Percentiles rank a stretch among this genome's conserved stretches.
phyloP scores from a whole-genome alignment of 2,329 filamentous ascomycete genomes.

The Cercospora zeae-maydis region DNA sequence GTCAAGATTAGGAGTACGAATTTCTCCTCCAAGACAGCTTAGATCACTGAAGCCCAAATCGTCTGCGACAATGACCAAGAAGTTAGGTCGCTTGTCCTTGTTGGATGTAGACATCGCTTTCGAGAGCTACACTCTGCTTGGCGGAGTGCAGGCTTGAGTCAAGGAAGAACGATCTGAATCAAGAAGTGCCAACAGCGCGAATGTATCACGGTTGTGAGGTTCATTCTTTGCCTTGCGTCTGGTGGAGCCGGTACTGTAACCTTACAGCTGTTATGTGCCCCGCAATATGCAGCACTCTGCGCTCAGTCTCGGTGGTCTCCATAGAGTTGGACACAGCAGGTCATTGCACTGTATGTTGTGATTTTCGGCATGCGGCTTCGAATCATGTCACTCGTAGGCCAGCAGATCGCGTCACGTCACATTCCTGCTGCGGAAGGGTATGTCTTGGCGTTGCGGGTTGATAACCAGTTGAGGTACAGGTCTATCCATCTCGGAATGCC shows the following conservation, averaged over 20 bases:
- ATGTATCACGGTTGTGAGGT: background rate
- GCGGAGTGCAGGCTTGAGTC: background rate
- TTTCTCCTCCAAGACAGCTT: conserved; percentile 58
- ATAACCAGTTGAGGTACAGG: background rate
- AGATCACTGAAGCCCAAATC: conserved; percentile 47
- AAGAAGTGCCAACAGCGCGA: background rate
- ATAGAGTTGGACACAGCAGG: too few species aligned
- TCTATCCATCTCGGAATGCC: background rate
- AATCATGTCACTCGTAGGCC: too few species aligned
- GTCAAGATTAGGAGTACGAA: conserved; percentile 58
- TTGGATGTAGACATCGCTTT: background rate
- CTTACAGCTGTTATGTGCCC: background rate
- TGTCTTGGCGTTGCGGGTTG: background rate
- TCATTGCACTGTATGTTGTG: too few species aligned
- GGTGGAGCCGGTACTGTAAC: background rate
- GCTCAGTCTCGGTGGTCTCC: background rate
- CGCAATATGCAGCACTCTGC: background rate
- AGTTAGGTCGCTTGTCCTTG: conserved; percentile 52
- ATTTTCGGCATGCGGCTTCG: too few species aligned
- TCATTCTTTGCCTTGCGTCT: background rate
- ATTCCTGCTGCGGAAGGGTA: background rate
- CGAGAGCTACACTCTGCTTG: background rate
- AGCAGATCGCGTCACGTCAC: background rate
- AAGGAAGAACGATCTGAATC: background rate
- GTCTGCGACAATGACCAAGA: conserved; percentile 50